Base-by-base conservation (phyloP, 2,329 filamentous ascomycete species). In the Phoma sp. region DNA sequence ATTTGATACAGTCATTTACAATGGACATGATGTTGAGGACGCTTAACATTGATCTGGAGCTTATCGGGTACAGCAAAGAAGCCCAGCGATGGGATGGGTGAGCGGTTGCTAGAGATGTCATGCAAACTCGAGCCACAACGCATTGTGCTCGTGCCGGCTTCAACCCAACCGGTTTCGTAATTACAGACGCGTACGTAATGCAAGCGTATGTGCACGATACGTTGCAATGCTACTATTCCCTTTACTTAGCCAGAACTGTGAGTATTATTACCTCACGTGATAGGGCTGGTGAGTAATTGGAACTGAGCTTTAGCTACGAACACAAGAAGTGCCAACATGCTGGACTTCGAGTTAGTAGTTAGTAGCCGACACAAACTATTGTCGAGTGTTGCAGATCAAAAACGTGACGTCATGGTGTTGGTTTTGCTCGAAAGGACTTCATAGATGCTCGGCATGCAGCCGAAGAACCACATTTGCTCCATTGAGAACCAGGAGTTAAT, bases 11-110 rank as follows among this genome's bases (percentile, higher is more conserved):
- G 85, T 82, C 81, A 12, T 89, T 89, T 65, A 88, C 85, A 12
- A 88, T 90, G 82, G 85, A 83, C 43, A 85, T 85, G 81, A 89
- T 90, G 87, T 78, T 90, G 15, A 82, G 81, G 61, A 85, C 81
- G 27, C 75, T 90, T 55, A 87, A 88, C 64, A 83, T 90, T 52
- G 85, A 88, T 51, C 73, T 84, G 4, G 76, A 81, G 43, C 67
- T 84, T n/a, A 87, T 90, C 60, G 87, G 87, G 5, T 89, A 84
- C 69, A 85, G 88, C 70, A 79, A 80, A 54, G 71, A 77, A 12
- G 71, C 76, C 48, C 83, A 88, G 68, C 77, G 78, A 67, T 90
- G 87, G 87, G 74, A 80, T 45, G 79, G 80, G 55, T 84, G 72
- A 82, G 35, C 6, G 6, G n/a, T 21, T 13, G 9, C 13, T 29